Evolutionary conservation across 148 eudicot genomes (phyloP).

Genomic region (Camellia japonica): DNA sequence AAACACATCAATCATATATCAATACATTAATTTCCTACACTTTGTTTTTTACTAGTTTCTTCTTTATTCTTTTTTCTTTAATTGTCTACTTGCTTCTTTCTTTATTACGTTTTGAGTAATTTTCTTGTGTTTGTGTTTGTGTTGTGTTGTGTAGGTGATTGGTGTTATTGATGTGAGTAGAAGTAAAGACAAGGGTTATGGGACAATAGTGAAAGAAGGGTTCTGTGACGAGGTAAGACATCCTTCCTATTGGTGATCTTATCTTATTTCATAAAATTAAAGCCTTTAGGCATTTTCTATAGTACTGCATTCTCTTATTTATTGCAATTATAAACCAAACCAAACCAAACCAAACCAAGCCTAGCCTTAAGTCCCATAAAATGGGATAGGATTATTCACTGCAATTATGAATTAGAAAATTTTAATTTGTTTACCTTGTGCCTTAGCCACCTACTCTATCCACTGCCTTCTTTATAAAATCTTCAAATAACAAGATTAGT

Average conservation of each 20-base stretch:
- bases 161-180: constrained; percentile 84
- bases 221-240: constrained; percentile 88
- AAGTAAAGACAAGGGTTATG: constrained; percentile 85
- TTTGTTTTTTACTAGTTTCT: not conserved
- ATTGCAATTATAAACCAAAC: not conserved
- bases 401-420: not conserved
- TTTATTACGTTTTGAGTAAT: not conserved
- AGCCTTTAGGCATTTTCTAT: not conserved
- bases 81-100: constrained; percentile 3
- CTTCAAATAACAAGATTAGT: too few relatives aligned
- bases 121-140: not conserved
- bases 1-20: too few relatives aligned
- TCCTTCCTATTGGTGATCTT: constrained; percentile 5
- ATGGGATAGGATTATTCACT: too few relatives aligned
- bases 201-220: constrained; percentile 80
- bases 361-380: too few relatives aligned
- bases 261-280: not conserved
- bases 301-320: not conserved
- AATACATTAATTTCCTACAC: too few relatives aligned
- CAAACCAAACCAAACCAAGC: too few relatives aligned
- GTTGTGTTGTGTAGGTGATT: constrained; percentile 51
- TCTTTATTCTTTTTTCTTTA: not conserved
- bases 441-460: not conserved
- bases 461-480: not conserved
- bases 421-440: not conserved